phyloP scores from a whole-genome alignment of 495 filamentous ascomycete species.

The Neurospora tetrasperma region DNA sequence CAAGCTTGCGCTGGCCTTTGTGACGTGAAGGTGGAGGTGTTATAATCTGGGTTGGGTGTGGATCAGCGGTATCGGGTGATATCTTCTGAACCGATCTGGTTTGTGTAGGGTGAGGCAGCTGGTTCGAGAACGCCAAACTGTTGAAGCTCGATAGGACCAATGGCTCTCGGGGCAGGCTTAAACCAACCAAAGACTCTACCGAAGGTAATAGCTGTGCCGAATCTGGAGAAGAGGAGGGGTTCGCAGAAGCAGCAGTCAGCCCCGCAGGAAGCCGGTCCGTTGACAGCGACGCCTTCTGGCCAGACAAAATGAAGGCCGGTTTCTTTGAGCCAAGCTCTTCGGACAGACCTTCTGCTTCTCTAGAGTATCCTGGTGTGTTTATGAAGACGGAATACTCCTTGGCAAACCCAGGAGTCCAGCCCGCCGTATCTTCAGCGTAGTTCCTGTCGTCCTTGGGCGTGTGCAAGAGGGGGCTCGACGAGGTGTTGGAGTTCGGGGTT shows the following conservation, averaged over 20 bases:
- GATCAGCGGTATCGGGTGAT: constrained; percentile 26
- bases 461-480: constrained; percentile 53
- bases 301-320: constrained; percentile 20
- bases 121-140: constrained; percentile 10
- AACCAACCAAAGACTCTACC: constrained; percentile 39
- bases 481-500: constrained; percentile 56
- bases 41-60: constrained; percentile 35
- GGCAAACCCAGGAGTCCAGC: constrained; percentile 46
- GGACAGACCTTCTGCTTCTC: constrained; percentile 30
- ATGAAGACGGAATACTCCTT: constrained; percentile 48
- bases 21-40: constrained; percentile 43
- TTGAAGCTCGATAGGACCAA: constrained; percentile 31
- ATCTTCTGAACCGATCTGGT: constrained; percentile 29
- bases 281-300: constrained; percentile 31
- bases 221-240: constrained; percentile 44
- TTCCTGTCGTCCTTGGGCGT: constrained; percentile 48
- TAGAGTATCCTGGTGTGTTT: constrained; percentile 43
- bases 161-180: neutral
- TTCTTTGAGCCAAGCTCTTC: constrained; percentile 27
- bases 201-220: constrained; percentile 42
- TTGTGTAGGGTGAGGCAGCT: constrained; percentile 13
- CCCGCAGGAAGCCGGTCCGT: constrained; percentile 30
- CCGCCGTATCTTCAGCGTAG: constrained; percentile 36
- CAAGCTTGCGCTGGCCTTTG: constrained; percentile 42
- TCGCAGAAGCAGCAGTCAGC: constrained; percentile 44